These are phyloP conservation scores for Thalassiosira profunda DNA, from an alignment of 108 stramenopile species.

Conservation along the genomic window DNA sequence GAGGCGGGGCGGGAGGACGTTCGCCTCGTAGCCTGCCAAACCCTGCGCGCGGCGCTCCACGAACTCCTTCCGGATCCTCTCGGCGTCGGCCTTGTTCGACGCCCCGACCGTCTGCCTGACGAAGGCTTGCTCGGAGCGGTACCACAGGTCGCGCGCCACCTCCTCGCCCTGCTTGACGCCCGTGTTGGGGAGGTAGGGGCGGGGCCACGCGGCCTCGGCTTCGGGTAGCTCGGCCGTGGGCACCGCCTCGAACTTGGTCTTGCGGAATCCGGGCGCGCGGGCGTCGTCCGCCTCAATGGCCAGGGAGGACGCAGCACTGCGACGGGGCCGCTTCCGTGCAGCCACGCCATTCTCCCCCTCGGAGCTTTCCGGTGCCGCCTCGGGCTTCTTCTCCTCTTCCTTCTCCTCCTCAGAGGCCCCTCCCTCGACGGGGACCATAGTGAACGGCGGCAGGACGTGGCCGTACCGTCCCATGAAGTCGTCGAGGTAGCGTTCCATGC, in stretches of 20 bases:
- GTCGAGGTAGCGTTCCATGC: conserved; percentile 93
- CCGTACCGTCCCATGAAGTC: conserved; percentile 91
- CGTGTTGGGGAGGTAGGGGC: conserved; percentile 70
- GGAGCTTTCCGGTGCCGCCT: background rate
- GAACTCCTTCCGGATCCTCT: conserved; percentile 71
- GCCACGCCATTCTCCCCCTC: conserved; percentile 12
- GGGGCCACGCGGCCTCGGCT: conserved; percentile 61
- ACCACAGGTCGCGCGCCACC: conserved; percentile 78
- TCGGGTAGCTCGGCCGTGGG: conserved; percentile 70
- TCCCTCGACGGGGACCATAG: conserved; percentile 47
- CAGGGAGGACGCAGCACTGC: conserved; percentile 7
- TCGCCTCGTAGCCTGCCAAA: conserved; percentile 64
- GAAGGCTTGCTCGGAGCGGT: conserved; percentile 76
- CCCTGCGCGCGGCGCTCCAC: conserved; percentile 59
- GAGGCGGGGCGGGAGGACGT: conserved; percentile 78
- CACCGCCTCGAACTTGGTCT: conserved; percentile 68
- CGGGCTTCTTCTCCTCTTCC: background rate
- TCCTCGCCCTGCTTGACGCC: conserved; percentile 69
- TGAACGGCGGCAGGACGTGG: conserved; percentile 85
- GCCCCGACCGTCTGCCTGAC: conserved; percentile 57
- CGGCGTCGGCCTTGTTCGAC: conserved; percentile 54
- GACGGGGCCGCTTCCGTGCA: conserved; percentile 30
- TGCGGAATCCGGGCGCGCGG: conserved; percentile 56
- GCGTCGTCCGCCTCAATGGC: conserved; percentile 21
- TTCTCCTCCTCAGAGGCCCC: conserved; percentile 36